phyloP scores from a whole-genome alignment of 108 stramenopile species.

The Pseudonitzschia delicatissima region DNA sequence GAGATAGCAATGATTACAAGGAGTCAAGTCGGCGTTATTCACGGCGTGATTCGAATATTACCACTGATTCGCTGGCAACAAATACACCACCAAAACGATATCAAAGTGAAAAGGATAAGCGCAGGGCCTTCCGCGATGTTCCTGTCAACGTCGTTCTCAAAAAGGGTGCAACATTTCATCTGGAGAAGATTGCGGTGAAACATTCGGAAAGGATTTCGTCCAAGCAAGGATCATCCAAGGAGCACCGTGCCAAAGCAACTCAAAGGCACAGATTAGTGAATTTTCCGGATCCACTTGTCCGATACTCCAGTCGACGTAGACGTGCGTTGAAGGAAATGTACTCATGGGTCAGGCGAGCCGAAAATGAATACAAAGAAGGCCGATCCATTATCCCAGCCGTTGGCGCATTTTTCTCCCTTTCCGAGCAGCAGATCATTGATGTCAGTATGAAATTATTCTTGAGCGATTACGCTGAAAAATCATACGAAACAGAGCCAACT shows the following conservation, averaged over 20 bases:
- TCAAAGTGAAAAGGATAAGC: constrained; percentile 5
- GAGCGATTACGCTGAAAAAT: constrained; percentile 17
- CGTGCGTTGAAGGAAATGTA: constrained; percentile 25
- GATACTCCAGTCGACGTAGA: constrained; percentile 8
- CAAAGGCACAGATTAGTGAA: constrained; percentile 8
- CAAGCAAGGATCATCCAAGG: neutral
- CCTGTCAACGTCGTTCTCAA: constrained; percentile 19
- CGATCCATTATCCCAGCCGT: constrained; percentile 10
- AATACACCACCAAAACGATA: constrained; percentile 1
- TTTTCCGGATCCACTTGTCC: constrained; percentile 29
- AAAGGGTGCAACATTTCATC: constrained; percentile 29
- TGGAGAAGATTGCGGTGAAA: constrained; percentile 34
- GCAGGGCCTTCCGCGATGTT: constrained; percentile 17
- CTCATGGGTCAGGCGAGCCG: constrained; percentile 10
- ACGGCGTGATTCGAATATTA: constrained; percentile 1
- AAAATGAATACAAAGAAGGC: constrained; percentile 15
- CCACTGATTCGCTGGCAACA: constrained; percentile 18
- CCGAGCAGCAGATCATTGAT: constrained; percentile 33
- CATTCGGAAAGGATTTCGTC: constrained; percentile 5
- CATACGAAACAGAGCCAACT: constrained; percentile 11
- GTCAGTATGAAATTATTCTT: constrained; percentile 34
- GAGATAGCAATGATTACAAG: neutral
- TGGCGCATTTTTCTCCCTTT: constrained; percentile 28
- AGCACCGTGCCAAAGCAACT: neutral
- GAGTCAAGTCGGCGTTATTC: neutral